Base-by-base conservation (phyloP, 306 rosid genomes). In the Sphenostylis stenocarpa region DNA sequence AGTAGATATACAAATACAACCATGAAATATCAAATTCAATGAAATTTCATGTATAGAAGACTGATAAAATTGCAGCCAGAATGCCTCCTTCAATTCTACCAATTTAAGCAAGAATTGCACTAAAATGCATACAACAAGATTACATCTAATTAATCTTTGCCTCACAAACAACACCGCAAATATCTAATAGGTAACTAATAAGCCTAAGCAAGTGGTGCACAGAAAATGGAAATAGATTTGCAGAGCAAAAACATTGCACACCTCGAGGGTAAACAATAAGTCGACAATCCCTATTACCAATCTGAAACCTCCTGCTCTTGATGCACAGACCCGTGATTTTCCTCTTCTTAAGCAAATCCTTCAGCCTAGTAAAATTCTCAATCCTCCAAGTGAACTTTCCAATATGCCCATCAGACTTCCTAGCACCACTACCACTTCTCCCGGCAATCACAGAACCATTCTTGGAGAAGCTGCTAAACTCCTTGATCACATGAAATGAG, bases 251-350 rank as follows among this genome's bases (percentile, higher is more conserved):
- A 76, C 52, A 47, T 65, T 58, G 56, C 88, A 77, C 83, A 96
- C 99, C 99, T 96, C 99, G 89, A 56, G 99, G 99, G 85, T 96
- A 96, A 82, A 96, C 98, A 77, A 96, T 96, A 63, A 96, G 98
- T 55, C 99, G 98, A 76, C 99, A 96, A 77, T 96, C 99, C 63
- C 96, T 79, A 45, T 96, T 96, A 72, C 99, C 99, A 73, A 96
- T 91, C 84, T 96, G 99, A 81, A 92, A 96, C 85, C 98, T 91
- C 90, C 93, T 85, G 87, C 99, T 96, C 89, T 96, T 96, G 76
- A 96, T 92, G 85, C 98, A 92, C 56, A 96, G 97, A 62, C 99
- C 99, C 0, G 99, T 92, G 63, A 96, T 92, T 85, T 96, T 96
- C 86, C 98, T 91, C 88, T 96, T 96, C 87, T 96, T 96, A 75